phyloP scores from a whole-genome alignment of 1,284 basidiomycete species.

The Termitomyces sp. region DNA sequence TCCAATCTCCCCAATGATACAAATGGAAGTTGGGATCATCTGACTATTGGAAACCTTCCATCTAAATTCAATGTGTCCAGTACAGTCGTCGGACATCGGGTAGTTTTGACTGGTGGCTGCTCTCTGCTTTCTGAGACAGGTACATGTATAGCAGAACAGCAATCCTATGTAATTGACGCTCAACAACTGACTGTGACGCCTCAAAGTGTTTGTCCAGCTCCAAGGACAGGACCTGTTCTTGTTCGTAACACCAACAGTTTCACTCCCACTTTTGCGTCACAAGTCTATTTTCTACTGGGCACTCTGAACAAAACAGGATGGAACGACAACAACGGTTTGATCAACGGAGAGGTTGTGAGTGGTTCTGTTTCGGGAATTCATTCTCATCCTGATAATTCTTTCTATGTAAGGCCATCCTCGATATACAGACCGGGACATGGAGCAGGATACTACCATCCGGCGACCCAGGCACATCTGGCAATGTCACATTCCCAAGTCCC shows the following conservation, averaged over 20 bases:
- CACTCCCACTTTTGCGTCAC: conserved; percentile 52
- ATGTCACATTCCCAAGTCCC: conserved; percentile 48
- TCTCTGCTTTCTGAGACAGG: conserved; percentile 32
- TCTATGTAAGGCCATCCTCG: conserved; percentile 56
- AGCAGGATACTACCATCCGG: conserved; percentile 67
- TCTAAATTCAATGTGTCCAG: conserved; percentile 45
- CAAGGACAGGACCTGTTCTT: conserved; percentile 55
- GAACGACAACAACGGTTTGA: conserved; percentile 56
- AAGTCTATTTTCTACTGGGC: conserved; percentile 66
- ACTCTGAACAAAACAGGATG: conserved; percentile 57
- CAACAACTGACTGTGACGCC: conserved; percentile 30
- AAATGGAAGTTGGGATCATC: conserved; percentile 54
- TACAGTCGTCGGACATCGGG: conserved; percentile 44
- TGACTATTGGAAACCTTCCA: conserved; percentile 35
- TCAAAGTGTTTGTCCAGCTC: conserved; percentile 58
- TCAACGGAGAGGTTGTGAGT: conserved; percentile 67
- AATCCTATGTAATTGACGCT: conserved; percentile 51
- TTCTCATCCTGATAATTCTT: conserved; percentile 1
- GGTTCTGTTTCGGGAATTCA: background rate
- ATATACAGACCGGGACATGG: conserved; percentile 63
- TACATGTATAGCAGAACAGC: conserved; percentile 47
- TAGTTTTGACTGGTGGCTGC: conserved; percentile 63
- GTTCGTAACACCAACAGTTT: conserved; percentile 55
- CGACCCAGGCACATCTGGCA: conserved; percentile 54
- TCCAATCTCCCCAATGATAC: conserved; percentile 53